A percentile compares a stretch with the other conserved stretches of the same genome.
phyloP scores from a whole-genome alignment of 2,329 filamentous ascomycete species.

The Aureobasidium sp. region DNA sequence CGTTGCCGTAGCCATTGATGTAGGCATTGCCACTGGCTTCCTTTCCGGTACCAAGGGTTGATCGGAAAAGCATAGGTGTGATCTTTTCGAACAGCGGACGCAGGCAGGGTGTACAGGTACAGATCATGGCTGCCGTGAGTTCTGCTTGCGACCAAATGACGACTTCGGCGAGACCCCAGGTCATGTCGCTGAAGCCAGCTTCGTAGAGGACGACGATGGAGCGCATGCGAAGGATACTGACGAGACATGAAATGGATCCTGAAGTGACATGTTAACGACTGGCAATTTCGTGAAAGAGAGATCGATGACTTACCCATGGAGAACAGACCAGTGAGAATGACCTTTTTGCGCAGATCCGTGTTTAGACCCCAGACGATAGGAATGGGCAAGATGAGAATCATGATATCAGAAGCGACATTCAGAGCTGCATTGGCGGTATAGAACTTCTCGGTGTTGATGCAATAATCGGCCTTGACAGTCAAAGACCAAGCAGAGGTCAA shows the following conservation, averaged over 20 bases:
- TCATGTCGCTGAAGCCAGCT: not conserved
- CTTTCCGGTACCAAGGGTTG: not conserved
- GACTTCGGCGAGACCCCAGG: constrained; percentile 5
- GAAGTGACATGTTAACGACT: not conserved
- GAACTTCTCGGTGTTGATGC: constrained; percentile 1
- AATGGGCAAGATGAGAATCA: constrained; percentile 51
- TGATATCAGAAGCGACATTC: constrained; percentile 34
- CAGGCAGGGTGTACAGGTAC: constrained; percentile 2
- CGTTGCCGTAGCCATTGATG: not conserved
- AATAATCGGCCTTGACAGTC: not conserved
- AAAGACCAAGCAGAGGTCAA: constrained; percentile 2
- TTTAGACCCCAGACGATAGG: constrained; percentile 45
- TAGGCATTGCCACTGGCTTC: not conserved
- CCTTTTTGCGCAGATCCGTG: constrained; percentile 44
- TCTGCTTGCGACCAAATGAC: constrained; percentile 6
- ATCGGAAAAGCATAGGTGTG: not conserved
- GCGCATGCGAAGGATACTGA: constrained; percentile 9
- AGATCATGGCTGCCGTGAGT: constrained; percentile 5
- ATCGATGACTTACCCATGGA: constrained; percentile 31
- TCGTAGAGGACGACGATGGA: constrained; percentile 5
- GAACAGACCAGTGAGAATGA: constrained; percentile 42
- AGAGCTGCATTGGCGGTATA: constrained; percentile 7
- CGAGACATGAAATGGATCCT: constrained; percentile 1
- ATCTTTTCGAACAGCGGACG: constrained; percentile 8
- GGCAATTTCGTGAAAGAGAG: too few relatives aligned